Conservation (phyloP, 768 basidiomycete genomes). For the Tephrocybe sp. region DNA sequence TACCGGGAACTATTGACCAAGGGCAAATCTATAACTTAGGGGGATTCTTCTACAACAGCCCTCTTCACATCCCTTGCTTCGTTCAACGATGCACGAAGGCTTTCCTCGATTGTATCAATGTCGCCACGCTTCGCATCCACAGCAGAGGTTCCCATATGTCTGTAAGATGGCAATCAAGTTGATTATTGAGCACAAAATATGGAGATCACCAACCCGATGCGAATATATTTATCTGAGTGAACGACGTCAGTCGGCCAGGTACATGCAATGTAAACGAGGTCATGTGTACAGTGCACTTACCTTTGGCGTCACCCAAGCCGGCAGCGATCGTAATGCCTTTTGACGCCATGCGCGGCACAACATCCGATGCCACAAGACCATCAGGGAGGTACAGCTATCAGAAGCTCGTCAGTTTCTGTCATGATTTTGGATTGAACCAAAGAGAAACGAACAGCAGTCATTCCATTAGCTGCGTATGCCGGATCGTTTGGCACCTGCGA, state of each 20-base stretch:
- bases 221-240: slow-evolving; percentile 69
- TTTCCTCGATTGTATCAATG: slow-evolving; percentile 60
- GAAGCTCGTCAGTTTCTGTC: not conserved
- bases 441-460: slow-evolving; percentile 65
- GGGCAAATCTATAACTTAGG: not conserved
- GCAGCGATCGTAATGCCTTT: slow-evolving; percentile 77
- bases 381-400: slow-evolving; percentile 70
- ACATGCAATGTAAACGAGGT: slow-evolving; percentile 1
- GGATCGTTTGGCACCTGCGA: slow-evolving; percentile 58
- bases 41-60: slow-evolving; percentile 8
- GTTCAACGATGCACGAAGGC: slow-evolving; percentile 50
- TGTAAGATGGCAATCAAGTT: slow-evolving; percentile 24
- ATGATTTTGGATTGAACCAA: not conserved
- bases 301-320: slow-evolving; percentile 75
- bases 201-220: slow-evolving; percentile 55
- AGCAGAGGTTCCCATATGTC: slow-evolving; percentile 85
- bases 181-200: not conserved
- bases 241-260: not conserved
- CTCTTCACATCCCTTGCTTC: slow-evolving; percentile 23
- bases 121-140: slow-evolving; percentile 67
- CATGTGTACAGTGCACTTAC: slow-evolving; percentile 27
- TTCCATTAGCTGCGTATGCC: slow-evolving; percentile 74
- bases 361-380: slow-evolving; percentile 62
- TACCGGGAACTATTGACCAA: no score
- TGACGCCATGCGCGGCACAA: slow-evolving; percentile 65